Conservation (phyloP, 805 yeast genomes). For the Saturnispora sekii region DNA sequence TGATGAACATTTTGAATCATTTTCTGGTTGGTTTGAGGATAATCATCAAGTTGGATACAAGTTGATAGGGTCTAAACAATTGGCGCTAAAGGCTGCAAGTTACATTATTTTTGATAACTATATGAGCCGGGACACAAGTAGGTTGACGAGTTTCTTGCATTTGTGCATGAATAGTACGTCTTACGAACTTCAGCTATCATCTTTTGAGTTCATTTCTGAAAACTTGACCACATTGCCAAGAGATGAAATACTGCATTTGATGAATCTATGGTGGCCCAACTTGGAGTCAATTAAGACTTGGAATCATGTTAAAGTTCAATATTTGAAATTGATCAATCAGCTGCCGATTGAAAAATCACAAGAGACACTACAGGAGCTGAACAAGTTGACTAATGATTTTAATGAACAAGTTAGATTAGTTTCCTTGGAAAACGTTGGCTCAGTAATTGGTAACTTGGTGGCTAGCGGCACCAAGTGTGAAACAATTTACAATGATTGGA, state of each 20-base stretch:
- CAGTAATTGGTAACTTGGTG: slow-evolving; percentile 22
- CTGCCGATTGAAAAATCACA: slow-evolving; percentile 11
- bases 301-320: slow-evolving; percentile 31
- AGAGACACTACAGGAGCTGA: slow-evolving; percentile 14
- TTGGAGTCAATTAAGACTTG: slow-evolving; percentile 23
- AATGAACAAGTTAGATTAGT: slow-evolving; percentile 32
- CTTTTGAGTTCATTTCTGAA: slow-evolving; percentile 27
- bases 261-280: slow-evolving; percentile 19
- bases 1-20: slow-evolving; percentile 9
- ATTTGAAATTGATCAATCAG: slow-evolving; percentile 25
- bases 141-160: not conserved
- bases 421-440: slow-evolving; percentile 44
- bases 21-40: slow-evolving; percentile 30
- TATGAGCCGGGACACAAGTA: not conserved
- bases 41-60: slow-evolving; percentile 18
- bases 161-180: slow-evolving; percentile 10
- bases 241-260: slow-evolving; percentile 1
- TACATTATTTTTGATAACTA: slow-evolving; percentile 22
- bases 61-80: slow-evolving; percentile 42
- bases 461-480: slow-evolving; percentile 4
- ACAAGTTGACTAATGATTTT: slow-evolving; percentile 16
- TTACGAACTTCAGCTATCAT: slow-evolving; percentile 37
- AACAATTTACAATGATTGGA: slow-evolving; percentile 20
- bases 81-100: slow-evolving; percentile 30
- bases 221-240: not conserved